These are phyloP conservation scores for Arthrinium phaeospermum DNA, from an alignment of 2,329 filamentous ascomycete genomes.

Conservation along the genomic window DNA sequence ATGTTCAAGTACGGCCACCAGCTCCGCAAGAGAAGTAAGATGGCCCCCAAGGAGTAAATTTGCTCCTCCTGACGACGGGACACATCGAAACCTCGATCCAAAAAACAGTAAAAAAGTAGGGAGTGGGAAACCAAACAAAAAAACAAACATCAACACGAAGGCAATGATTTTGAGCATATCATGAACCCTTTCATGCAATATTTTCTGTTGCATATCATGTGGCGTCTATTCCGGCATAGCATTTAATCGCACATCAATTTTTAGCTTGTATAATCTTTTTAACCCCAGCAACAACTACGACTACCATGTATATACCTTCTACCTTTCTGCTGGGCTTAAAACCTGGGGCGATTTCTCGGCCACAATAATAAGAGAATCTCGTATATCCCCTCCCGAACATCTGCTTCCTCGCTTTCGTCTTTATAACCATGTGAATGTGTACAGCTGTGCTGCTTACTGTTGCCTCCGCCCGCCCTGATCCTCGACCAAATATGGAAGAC, in stretches of 20 bases:
- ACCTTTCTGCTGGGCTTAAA: not conserved
- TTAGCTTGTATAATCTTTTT: not conserved
- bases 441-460: too few species aligned
- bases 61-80: too few species aligned
- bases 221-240: not conserved
- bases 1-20: conserved; percentile 48
- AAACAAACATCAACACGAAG: not conserved
- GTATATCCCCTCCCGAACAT: not conserved
- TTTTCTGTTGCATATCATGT: not conserved
- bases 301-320: not conserved
- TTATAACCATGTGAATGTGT: not conserved
- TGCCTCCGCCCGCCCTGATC: too few species aligned
- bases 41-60: conserved; percentile 31
- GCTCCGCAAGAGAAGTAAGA: conserved; percentile 45
- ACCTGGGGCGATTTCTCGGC: not conserved
- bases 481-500: too few species aligned
- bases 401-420: not conserved
- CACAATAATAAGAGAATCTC: conserved; percentile 1
- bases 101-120: not conserved
- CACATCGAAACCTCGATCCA: not conserved
- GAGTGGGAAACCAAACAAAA: not conserved
- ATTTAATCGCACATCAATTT: not conserved
- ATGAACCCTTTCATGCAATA: not conserved
- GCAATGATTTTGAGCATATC: not conserved
- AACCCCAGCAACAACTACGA: not conserved